Conservation (phyloP, 805 yeast species). For the Candida glaebosa region DNA sequence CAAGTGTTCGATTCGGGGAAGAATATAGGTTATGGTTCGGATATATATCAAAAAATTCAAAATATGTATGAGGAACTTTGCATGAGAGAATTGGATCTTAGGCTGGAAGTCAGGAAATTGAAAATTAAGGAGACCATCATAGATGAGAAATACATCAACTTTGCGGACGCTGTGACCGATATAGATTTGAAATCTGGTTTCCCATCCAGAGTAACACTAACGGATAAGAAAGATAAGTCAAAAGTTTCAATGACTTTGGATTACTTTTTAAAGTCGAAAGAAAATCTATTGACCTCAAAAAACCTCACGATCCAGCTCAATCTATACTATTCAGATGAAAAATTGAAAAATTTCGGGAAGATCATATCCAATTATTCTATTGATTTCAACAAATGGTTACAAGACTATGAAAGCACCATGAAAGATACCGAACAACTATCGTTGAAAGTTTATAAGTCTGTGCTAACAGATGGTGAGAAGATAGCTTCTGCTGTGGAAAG, state of each 20-base stretch:
- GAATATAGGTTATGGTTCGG: slow-evolving; percentile 30
- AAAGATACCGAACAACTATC: slow-evolving; percentile 42
- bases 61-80: slow-evolving; percentile 31
- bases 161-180: slow-evolving; percentile 49
- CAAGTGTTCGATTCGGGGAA: slow-evolving; percentile 34
- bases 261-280: slow-evolving; percentile 23
- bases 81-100: slow-evolving; percentile 39
- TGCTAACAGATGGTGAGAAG: slow-evolving; percentile 56
- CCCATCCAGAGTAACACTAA: slow-evolving; percentile 51
- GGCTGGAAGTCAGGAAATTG: slow-evolving; percentile 34
- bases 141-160: slow-evolving; percentile 28
- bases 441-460: slow-evolving; percentile 39
- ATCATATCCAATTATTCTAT: slow-evolving; percentile 39
- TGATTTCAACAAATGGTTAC: slow-evolving; percentile 51
- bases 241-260: slow-evolving; percentile 28
- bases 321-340: slow-evolving; percentile 50
- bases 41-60: slow-evolving; percentile 28
- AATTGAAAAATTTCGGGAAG: slow-evolving; percentile 35
- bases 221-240: slow-evolving; percentile 24
- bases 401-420: slow-evolving; percentile 40
- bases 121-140: slow-evolving; percentile 20
- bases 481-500: slow-evolving; percentile 33
- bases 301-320: slow-evolving; percentile 37
- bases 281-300: background rate
- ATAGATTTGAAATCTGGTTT: slow-evolving; percentile 47